Evolutionary conservation across 176 grass and related monocot species (phyloP).

Genomic region (Poa annua): DNA sequence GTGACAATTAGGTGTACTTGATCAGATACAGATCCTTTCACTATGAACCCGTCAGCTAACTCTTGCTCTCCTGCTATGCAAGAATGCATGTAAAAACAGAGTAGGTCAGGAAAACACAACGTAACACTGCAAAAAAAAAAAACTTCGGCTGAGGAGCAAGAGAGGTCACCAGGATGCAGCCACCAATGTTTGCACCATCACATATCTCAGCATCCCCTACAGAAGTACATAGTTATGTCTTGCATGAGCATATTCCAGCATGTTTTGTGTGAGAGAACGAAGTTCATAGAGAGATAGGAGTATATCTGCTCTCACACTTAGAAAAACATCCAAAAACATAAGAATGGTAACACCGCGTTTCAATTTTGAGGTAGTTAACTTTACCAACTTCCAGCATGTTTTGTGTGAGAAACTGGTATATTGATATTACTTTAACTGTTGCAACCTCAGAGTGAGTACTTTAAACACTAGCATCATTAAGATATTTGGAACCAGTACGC

Average conservation of each 20-base stretch:
- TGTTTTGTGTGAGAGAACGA: neutral
- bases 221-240: neutral
- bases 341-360: neutral
- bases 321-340: neutral
- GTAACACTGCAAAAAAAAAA: slow-evolving; percentile 3
- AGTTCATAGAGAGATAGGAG: neutral
- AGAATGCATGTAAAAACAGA: neutral
- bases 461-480: neutral
- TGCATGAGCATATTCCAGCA: neutral
- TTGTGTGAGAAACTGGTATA: neutral
- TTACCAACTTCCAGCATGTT: neutral
- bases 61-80: slow-evolving; percentile 8
- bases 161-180: neutral
- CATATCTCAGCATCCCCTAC: neutral
- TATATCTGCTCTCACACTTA: neutral
- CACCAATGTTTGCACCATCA: neutral
- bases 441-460: neutral
- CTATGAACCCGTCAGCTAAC: slow-evolving; percentile 19
- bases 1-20: slow-evolving; percentile 45
- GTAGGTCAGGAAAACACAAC: neutral
- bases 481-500: neutral
- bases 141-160: neutral
- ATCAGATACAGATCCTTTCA: slow-evolving; percentile 56
- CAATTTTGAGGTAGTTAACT: neutral
- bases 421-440: neutral